A percentile compares a stretch with the other conserved stretches of the same genome.
Conservation (phyloP, 768 basidiomycete genomes). For the Lactifluus pinguis region DNA sequence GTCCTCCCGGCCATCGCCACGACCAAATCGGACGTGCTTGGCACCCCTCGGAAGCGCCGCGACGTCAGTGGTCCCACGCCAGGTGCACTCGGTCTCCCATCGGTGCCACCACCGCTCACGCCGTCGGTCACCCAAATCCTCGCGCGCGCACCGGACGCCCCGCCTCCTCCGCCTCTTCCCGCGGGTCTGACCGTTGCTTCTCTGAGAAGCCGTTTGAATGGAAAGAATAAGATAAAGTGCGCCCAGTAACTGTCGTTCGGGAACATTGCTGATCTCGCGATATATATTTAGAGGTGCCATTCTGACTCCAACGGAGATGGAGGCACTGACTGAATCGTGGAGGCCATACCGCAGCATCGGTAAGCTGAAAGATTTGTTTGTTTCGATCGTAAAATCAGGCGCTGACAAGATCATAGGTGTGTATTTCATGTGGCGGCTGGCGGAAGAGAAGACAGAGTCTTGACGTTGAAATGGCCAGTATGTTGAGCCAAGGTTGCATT, state of each 20-base stretch:
- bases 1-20: not conserved
- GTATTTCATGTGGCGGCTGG: conserved; percentile 84
- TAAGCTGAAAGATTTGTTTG: conserved; percentile 25
- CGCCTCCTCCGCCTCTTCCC: conserved; percentile 38
- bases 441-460: conserved; percentile 29
- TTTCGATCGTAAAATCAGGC: not conserved
- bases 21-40: not conserved
- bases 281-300: conserved; percentile 46
- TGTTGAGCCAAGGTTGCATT: not conserved
- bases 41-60: not conserved
- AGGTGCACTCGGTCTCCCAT: conserved; percentile 24
- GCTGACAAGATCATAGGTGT: conserved; percentile 38
- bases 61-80: not conserved
- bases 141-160: conserved; percentile 23
- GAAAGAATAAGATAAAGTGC: conserved; percentile 69
- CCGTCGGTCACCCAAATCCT: conserved; percentile 55
- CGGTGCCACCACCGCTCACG: conserved; percentile 52
- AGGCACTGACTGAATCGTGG: conserved; percentile 66
- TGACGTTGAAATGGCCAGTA: not conserved
- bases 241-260: conserved; percentile 18
- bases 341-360: conserved; percentile 76
- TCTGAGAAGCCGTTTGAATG: conserved; percentile 51
- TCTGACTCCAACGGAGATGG: conserved; percentile 77
- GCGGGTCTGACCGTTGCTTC: conserved; percentile 46
- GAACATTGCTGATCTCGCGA: not conserved